Base-by-base conservation (phyloP, 164 flowering plant genomes). In the Chimonanthus salicifolius region DNA sequence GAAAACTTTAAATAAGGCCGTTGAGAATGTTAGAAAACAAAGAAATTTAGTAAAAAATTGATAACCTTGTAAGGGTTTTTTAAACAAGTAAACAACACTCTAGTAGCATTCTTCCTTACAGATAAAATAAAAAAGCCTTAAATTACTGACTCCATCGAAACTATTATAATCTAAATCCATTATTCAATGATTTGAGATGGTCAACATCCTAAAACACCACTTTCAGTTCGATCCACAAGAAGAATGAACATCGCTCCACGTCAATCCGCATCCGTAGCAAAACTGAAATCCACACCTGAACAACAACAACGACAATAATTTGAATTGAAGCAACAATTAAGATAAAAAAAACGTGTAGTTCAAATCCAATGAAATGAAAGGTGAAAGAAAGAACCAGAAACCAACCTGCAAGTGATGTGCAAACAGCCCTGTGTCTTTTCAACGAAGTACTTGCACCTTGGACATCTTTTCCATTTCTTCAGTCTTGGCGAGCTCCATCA, bases 381-480 rank as follows among this genome's bases (percentile, higher is more conserved):
- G 21, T 58, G 16, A 15, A 49, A 54, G 3, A 18, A 43, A 49
- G 11, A 50, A 51, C 48, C 13, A 71, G 20, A 45, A 20, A 64
- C 49, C 8, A 5, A 85, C 89, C 88, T 83, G 87, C 88, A 88
- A 16, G 68, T 49, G 4, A 87, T 85, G 70, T 83, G 84, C 5
- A 47, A 4, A 64, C 88, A 87, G 0, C 88, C 88, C 0, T 67
- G 70, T 7, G 13, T 70, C 76, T 74, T 85, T 62, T 87, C 89
- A 16, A 88, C 92, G 71, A 66, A 80, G 50, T 76, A 75, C 45
- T 76, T 78, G 77, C 90, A 89, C 1, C 68, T 75, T 7, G 87
- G 85, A 64, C 89, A 89, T 44, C 84, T 85, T 68, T 44, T 76
- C 93, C 93, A 87, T 4, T 78, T 66, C 64, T 76, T 83, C 6